Base-by-base conservation (phyloP, 1,284 basidiomycete species). In the Malassezia pachydermatis region DNA sequence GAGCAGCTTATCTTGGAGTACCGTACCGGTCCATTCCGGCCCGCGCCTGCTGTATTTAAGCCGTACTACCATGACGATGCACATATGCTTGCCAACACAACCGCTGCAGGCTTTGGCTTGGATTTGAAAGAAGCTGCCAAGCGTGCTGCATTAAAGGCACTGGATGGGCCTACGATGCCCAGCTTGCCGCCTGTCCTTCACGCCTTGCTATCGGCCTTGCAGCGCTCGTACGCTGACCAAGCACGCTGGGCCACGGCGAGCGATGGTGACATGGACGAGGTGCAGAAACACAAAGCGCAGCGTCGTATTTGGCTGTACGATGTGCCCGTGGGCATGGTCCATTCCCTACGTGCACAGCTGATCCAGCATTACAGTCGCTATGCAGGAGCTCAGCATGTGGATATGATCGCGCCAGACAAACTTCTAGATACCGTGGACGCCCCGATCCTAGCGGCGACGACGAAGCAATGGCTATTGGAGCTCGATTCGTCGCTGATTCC, bases 281-380 rank as follows among this genome's bases (percentile, higher is more conserved):
- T 39, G 6, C 48, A 47, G 47, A n/a, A n/a, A n/a, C 32, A 47
- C 19, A 34, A 63, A 81, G 90, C 92, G 72, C 84, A 82, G 70
- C 81, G 90, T 55, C 87, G 84, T 74, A 77, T 82, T 1, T 95
- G 89, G 90, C 86, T 95, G 54, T 92, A 94, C 59, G 77, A 79
- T 54, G 74, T 73, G 24, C 62, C 88, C 1, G 77, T 95, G 19
- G 76, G 79, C 3, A 80, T 82, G 24, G 78, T 84, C 5, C 89
- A 94, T 65, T 82, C 83, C 56, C 79, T 94, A 9, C 81, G 89
- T 52, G 84, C 86, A 67, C 78, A 78, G 2, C 76, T 94, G 52
- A 89, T 92, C 28, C 51, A 58, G 19, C 56, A 64, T 42, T 43
- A 43, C 13, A 16, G 34, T 24, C 11, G 19, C 1, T 19, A 30